phyloP scores from a whole-genome alignment of 768 basidiomycete species.

The Ramaria rubella region DNA sequence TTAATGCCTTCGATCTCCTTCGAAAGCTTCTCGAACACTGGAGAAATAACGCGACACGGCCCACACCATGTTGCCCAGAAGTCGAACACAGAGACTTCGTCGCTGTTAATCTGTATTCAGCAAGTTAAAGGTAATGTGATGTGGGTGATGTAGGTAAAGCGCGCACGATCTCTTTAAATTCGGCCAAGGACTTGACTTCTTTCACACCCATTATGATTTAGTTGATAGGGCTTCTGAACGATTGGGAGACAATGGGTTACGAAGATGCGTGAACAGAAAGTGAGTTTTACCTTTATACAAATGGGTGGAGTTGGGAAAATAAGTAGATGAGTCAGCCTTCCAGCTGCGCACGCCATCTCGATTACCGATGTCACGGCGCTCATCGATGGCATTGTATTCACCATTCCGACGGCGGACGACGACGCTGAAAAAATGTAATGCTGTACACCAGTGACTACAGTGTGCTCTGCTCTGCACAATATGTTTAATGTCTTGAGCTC shows the following conservation, averaged over 20 bases:
- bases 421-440: too few species aligned
- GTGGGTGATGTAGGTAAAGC: neutral
- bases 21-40: slow-evolving; percentile 56
- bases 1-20: slow-evolving; percentile 31
- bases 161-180: slow-evolving; percentile 44
- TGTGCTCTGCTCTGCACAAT: too few species aligned
- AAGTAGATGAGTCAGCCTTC: too few species aligned
- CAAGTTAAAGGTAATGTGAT: too few species aligned
- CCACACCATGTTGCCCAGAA: slow-evolving; percentile 80
- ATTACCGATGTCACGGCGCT: too few species aligned
- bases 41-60: slow-evolving; percentile 60
- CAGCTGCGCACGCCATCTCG: too few species aligned
- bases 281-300: neutral
- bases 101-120: slow-evolving; percentile 40
- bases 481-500: too few species aligned
- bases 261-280: neutral
- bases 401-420: too few species aligned
- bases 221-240: neutral
- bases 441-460: too few species aligned
- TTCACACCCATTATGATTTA: slow-evolving; percentile 21
- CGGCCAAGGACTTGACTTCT: slow-evolving; percentile 26
- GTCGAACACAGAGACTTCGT: slow-evolving; percentile 49
- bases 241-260: neutral
- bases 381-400: too few species aligned
- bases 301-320: too few species aligned